Evolutionary conservation across 805 yeast genomes (phyloP), one percentile per base, ranked within the genome.

Genomic region (Grigorovia jiainica): DNA sequence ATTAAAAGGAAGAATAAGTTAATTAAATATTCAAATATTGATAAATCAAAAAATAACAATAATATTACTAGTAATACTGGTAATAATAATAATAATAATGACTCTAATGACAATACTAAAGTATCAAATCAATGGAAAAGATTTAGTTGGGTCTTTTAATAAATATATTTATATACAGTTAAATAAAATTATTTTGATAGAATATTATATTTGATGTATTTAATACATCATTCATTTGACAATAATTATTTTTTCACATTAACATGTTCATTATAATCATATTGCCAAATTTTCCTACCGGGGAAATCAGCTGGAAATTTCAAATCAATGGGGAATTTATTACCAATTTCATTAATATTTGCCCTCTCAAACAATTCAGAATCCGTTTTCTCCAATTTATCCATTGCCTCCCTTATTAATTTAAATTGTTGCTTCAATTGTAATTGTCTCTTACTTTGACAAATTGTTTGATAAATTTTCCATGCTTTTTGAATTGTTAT

Each of bases 301-400:
- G 98, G 98, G 47, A 70, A 85, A 43, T 87, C 90, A 1, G 95
- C 82, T 17, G 98, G 98, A 8, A 85, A 78, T 56, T 92, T 77
- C 60, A 86, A 60, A 55, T 90, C 96, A 52, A 84, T 65, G 5
- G 95, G 90, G 61, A 85, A 87, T 53, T 87, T 68, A 50, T 75
- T 73, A 40, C 70, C 70, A 35, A 61, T 61, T 50, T 82, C 81
- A 39, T 67, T 64, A 24, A 61, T 60, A 52, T 76, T 79, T 9
- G 95, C 94, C 25, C 67, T 68, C 41, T 69, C 72, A 52, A 69
- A 87, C 40, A 90, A 66, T 37, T 64, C 70, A 0, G 79, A 76
- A 46, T 68, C 70, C 7, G 72, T 55, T 4, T 51, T 43, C 51
- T 76, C 64, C 54, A 90, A 73, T 47, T 78, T 83, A 36, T 75